Base-by-base conservation (phyloP, 306 rosid species). In the Canavalia gladiata region DNA sequence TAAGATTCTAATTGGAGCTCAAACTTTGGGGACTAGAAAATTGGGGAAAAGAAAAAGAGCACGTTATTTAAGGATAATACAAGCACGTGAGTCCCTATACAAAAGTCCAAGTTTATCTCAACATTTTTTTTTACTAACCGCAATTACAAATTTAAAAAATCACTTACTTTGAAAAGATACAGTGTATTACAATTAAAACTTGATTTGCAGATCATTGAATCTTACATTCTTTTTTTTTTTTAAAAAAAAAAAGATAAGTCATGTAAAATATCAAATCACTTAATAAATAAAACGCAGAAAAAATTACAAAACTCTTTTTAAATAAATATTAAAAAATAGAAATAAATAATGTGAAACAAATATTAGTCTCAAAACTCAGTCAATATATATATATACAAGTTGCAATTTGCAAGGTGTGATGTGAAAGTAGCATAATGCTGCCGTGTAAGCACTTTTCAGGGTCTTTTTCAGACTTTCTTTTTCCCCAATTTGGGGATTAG, bases 21-120 rank as follows among this genome's bases (percentile, higher is more conserved):
- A 82, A 77, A 30, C 49, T 78, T 66, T 28, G 42, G 41, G 35
- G 63, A 83, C 54, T 83, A 83, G 2, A 75, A 82, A 82, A 82
- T 57, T 18, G 35, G 6, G 3, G 42, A 18, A 39, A 39, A 28
- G 30, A 33, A 77, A 73, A 84, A 2, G 13, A 45, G 59, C 74
- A 71, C 85, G 79, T 74, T 82, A 79, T 77, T 67, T 66, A 59
- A 59, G 86, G 81, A 73, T 74, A 82, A 75, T 77, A 78, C 76
- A 74, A 58, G 84, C 89, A 86, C 84, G 89, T 86, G 86, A 86
- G 25, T n/a, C 73, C 43, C 62, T 82, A 18, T 18, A 69, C 79
- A 66, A 68, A 68, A 68, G 69, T 86, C 89, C 84, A 86, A 86
- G 78, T 57, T 86, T 72, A 78, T 74, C 75, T 78, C 77, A 6